Conservation (phyloP, 257 asterid species). For the Anisodus acutangulus region DNA sequence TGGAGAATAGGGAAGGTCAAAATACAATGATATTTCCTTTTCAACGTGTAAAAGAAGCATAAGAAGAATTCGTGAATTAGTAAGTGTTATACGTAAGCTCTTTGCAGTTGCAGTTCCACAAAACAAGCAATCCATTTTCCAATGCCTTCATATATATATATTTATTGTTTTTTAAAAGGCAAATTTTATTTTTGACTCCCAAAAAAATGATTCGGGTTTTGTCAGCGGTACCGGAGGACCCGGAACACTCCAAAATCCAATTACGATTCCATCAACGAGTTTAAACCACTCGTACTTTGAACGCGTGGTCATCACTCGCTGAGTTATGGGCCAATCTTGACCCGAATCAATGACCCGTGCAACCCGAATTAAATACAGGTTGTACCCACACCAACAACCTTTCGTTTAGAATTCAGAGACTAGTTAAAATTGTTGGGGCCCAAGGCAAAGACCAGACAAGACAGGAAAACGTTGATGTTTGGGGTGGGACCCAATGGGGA, state of each 20-base stretch:
- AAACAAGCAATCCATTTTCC: conserved; percentile 25
- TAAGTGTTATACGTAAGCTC: conserved; percentile 23
- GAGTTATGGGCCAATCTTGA: neutral
- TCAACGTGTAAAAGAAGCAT: conserved; percentile 13
- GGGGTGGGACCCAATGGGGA: conserved; percentile 25
- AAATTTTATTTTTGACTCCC: neutral
- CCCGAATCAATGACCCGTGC: neutral
- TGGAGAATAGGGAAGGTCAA: neutral
- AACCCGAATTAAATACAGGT: conserved; percentile 37
- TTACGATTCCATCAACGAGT: conserved; percentile 27
- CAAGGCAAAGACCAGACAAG: conserved; percentile 12
- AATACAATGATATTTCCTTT: conserved; percentile 24
- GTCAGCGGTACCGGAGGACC: conserved; percentile 69
- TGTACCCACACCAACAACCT: conserved; percentile 36
- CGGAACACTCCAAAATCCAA: conserved; percentile 47
- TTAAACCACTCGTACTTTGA: neutral
- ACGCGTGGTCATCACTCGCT: conserved; percentile 21
- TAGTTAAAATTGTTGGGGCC: conserved; percentile 19
- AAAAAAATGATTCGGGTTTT: conserved; percentile 30
- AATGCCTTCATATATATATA: neutral
- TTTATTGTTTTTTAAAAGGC: neutral
- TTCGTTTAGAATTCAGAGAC: conserved; percentile 34
- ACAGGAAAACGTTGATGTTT: neutral
- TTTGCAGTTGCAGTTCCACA: conserved; percentile 1
- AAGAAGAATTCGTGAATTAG: conserved; percentile 11